Evolutionary conservation across 345 rosid species (phyloP), one percentile per base, ranked within the genome.

Genomic region (Chamaenerion angustifolium): DNA sequence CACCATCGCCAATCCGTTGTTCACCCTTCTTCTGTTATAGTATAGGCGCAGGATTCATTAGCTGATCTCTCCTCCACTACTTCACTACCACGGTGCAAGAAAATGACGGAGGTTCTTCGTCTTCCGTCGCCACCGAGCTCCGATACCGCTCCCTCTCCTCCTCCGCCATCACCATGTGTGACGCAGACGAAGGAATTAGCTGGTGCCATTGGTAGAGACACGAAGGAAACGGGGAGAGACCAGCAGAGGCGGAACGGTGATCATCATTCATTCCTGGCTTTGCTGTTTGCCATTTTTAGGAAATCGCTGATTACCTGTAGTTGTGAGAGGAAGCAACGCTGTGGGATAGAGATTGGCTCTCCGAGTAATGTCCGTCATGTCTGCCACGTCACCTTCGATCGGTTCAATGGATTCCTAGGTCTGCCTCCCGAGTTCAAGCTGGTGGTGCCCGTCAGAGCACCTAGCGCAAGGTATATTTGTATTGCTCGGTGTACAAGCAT

Each of bases 381-480:
- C 51, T 86, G 86, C 0, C 96, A 88, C 55, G 96, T 88, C 17
- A 88, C 96, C 40, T 88, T 88, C 55, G 96, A 88, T 64, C 74
- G 92, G 56, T 88, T 84, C 63, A 68, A 82, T 68, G 96, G 96
- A 44, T 88, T 88, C 71, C 63, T 78, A 60, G 96, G 95, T 50
- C 62, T 88, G 70, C 92, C 96, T 56, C 79, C 69, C 50, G 96
- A 88, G 73, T 76, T 80, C 52, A 92, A 84, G 68, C 94, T 88
- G 41, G 95, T 84, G 49, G 88, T 86, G 27, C 74, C 78, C 45
- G 69, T 88, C 49, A 62, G 84, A 50, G 86, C 93, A 56, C 95
- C 95, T 16, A 86, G 95, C 66, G 93, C 95, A 13, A 86, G 94
- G 94, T 81, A 57, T 61, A 55, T 67, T 61, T 8, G 37, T 7